Base-by-base conservation (phyloP, 2,329 filamentous ascomycete genomes). In the Phoma sp. region DNA sequence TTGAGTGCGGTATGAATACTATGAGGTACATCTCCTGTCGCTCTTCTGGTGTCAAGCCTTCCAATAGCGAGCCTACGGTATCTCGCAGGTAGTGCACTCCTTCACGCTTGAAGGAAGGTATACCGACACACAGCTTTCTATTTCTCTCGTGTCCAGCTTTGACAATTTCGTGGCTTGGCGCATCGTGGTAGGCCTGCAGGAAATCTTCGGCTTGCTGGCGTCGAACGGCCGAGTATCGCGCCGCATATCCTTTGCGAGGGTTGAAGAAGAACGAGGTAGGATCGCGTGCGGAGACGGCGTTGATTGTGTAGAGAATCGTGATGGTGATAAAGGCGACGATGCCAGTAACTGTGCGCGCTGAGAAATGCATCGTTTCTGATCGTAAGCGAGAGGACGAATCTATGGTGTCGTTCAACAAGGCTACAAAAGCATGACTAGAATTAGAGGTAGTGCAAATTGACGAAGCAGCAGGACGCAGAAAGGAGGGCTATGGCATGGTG, bases 1-100 rank as follows among this genome's bases (percentile, higher is more conserved):
- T 72, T 0, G 74, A 72, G 55, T 81, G 78, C 2, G 78, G 74
- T 38, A 82, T 75, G 43, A 81, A 78, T 5, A 80, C 67, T 6
- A 77, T 71, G 19, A 82, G 53, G 56, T 78, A 70, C 21, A 81
- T 73, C 25, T 76, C 68, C 7, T 67, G 64, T 10, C 80, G 68
- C 60, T 82, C 80, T 15, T 70, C 59, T 10, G 67, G 62, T n/a
- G 69, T 73, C 13, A 82, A 61, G 7, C 77, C 79, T 6, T 76
- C 74, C 1, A 82, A 65, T 2, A 82, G 56, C 1, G 77, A 79
- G 6, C 78, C 80, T 3, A 82, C 69, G 0, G 78, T 68, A n/a
- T 70, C 69, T 24, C 69, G 65, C 21, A 82, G 67, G 55, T 82
- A 81, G 19, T 74, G 67, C 1, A 70, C 70, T 13, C 72, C 73